These are phyloP conservation scores for Blepharisma japonicum DNA, from an alignment of 73 alveolate species.

Conservation along the genomic window DNA sequence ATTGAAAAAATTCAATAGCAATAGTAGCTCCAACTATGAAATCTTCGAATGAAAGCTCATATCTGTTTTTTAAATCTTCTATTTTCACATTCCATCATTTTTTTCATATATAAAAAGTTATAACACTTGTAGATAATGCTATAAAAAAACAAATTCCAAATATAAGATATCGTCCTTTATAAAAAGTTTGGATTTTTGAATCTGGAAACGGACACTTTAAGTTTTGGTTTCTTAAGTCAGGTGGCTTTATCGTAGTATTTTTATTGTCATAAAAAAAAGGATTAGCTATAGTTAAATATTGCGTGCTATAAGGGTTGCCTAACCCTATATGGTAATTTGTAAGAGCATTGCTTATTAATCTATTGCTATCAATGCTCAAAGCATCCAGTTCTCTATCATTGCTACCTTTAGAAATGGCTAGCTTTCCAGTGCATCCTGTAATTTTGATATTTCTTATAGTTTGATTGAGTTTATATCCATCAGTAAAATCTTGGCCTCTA, in stretches of 20 bases:
- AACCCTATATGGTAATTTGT: background rate
- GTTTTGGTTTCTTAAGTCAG: background rate
- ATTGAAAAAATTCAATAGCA: constrained; percentile 33
- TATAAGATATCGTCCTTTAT: background rate
- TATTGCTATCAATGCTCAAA: background rate
- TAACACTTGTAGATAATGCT: background rate
- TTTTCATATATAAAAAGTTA: background rate
- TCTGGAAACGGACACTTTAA: constrained; percentile 24
- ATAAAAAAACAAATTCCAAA: background rate
- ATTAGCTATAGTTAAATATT: too few relatives aligned
- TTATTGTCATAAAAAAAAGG: too few relatives aligned
- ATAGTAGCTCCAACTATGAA: background rate
- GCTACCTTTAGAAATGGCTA: constrained; percentile 15
- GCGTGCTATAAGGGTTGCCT: background rate
- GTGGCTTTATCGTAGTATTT: background rate
- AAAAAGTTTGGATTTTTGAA: background rate
- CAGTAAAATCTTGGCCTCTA: constrained; percentile 12
- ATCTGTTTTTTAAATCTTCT: background rate
- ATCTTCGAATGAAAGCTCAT: background rate
- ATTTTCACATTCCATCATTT: constrained; percentile 4
- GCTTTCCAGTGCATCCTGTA: constrained; percentile 6
- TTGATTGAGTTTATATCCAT: background rate
- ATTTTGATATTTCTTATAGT: background rate
- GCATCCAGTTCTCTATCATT: constrained; percentile 26
- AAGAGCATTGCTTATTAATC: background rate